Evolutionary conservation across 2,329 filamentous ascomycete genomes (phyloP), one percentile per base, ranked within the genome.

Genomic region (Exophiala bonariae): DNA sequence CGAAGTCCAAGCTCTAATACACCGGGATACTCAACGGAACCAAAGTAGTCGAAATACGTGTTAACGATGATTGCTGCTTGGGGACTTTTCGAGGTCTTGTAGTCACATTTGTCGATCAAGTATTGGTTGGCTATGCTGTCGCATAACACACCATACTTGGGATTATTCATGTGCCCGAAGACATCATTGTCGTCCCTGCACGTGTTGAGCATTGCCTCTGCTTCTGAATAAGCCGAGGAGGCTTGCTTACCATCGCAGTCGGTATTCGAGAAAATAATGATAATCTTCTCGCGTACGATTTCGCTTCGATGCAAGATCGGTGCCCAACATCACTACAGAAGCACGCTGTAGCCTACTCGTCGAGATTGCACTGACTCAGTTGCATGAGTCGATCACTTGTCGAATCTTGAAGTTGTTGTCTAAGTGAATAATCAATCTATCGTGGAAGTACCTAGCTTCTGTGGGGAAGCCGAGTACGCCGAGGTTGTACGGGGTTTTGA

Each of bases 91-190:
- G 80, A 78, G 3, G 89, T 91, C 55, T 86, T 71, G 42, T 95
- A 80, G 10, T 79, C 79, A 66, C 89, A 95, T 61, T 87, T 76
- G 41, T 85, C 76, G 52, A 95, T 89, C 14, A 97, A 80, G 66
- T 93, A 97, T 39, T 85, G 79, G 68, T 96, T 97, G 64, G 95
- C 83, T 49, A 95, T 81, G 1, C 88, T 91, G 72, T 97, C 92
- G 66, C 95, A 93, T 47, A 95, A 77, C 53, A 87, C 85, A 60
- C 87, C 87, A 69, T 96, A 96, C 44, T 93, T 78, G 32, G 84
- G 87, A 64, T 95, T 96, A 72, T 96, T 96, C 76, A 95, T 82
- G 65, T 97, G 92, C 51, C 88, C 79, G 68, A 93, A 96, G 87
- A 95, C 93, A 72, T 96, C 90, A 64, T 95, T 95, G 69, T 96